Base-by-base conservation (phyloP, 2,329 filamentous ascomycete genomes). In the Neopestalotiopsis sp. region DNA sequence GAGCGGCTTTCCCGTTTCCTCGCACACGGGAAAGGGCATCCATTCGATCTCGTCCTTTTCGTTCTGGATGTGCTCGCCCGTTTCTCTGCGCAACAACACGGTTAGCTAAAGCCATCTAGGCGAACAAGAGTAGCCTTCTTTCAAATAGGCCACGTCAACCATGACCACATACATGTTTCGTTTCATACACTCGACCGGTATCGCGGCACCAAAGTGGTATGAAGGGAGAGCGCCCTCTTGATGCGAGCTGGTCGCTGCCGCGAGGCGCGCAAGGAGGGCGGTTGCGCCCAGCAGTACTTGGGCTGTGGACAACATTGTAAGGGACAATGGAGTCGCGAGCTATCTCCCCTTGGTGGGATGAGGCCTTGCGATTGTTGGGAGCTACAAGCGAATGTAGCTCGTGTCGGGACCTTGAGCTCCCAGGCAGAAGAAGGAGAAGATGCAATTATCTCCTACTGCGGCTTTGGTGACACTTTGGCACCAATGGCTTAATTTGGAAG, bases 1-100 rank as follows among this genome's bases (percentile, higher is more conserved):
- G 75, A 99, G 90, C 0, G 95, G 91, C 64, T 89, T 87, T 58
- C 86, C 86, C 13, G 96, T 98, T 81, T 98, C 96, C 81, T 94
- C 93, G 88, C 96, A 98, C 42, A 87, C 86, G 30, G 93, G 93
- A 81, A 98, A 98, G 53, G 95, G 94, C 59, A 96, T 91, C 87
- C 96, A 98, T 87, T 97, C 88, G 68, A 98, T 89, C 79, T 97
- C 92, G 77, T 96, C 91, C 72, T 91, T 86, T 45, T 87, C 86
- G 79, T 97, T 90, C 77, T 94, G 92, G 77, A 98, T 91, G 85
- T 97, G 94, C 81, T 97, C 94, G 79, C 94, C 94, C 9, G 93
- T 96, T 75, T 97, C 93, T 76, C 93, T 96, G 78, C 67, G 32
- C 6, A 53, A 4, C 45, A 40, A 10, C 30, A 30, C 9, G 34